phyloP scores from a whole-genome alignment of 768 basidiomycete species.

The Termitomyces bulborhizus region DNA sequence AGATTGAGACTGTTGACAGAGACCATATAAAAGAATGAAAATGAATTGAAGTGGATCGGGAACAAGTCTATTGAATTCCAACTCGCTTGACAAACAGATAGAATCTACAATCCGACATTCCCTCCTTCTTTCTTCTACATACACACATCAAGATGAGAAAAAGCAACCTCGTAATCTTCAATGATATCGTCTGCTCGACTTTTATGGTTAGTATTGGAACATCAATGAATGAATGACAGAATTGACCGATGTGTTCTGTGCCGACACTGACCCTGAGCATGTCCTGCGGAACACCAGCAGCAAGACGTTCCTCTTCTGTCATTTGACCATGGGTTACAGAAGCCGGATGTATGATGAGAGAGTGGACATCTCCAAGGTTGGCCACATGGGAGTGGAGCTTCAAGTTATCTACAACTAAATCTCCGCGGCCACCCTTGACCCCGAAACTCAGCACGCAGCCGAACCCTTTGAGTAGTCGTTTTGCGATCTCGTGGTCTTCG shows the following conservation, averaged over 20 bases:
- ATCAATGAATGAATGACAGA: too few species aligned
- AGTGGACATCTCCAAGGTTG: slow-evolving; percentile 46
- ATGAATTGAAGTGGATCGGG: neutral
- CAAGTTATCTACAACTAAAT: slow-evolving; percentile 30
- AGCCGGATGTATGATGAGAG: slow-evolving; percentile 55
- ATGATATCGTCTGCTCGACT: slow-evolving; percentile 6
- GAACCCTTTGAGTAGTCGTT: slow-evolving; percentile 37
- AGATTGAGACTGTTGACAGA: slow-evolving; percentile 62
- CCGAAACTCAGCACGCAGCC: slow-evolving; percentile 66
- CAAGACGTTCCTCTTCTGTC: slow-evolving; percentile 37
- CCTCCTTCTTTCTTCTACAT: neutral
- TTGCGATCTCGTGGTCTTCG: slow-evolving; percentile 42
- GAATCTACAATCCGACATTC: neutral
- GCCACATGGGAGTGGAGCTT: slow-evolving; percentile 29
- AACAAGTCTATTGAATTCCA: neutral
- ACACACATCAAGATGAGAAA: neutral
- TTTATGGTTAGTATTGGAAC: neutral
- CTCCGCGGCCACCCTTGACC: slow-evolving; percentile 36
- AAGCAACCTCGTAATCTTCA: slow-evolving; percentile 11
- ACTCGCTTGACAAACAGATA: neutral
- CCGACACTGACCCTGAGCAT: slow-evolving; percentile 43
- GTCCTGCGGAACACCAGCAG: slow-evolving; percentile 51
- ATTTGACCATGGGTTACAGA: slow-evolving; percentile 59
- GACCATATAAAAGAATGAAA: slow-evolving; percentile 36
- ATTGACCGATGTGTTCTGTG: slow-evolving; percentile 10